phyloP scores from a whole-genome alignment of 2,329 filamentous ascomycete species.

The Alternaria burnsii region DNA sequence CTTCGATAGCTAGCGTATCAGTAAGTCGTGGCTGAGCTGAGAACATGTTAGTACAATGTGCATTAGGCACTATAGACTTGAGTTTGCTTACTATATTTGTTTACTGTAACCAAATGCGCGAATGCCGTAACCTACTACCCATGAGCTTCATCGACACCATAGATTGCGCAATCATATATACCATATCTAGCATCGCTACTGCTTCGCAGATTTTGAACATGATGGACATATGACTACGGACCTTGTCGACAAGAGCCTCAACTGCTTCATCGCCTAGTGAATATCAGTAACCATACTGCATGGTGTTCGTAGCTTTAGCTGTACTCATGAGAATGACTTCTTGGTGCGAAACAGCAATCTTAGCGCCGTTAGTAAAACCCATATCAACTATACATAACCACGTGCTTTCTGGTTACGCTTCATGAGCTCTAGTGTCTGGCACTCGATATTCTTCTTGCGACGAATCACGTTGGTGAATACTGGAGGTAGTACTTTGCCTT shows the following conservation, averaged over 20 bases:
- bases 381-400: neutral
- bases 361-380: conserved; percentile 39
- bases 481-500: conserved; percentile 67
- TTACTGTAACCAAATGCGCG: conserved; percentile 70
- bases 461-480: conserved; percentile 79
- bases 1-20: conserved; percentile 74
- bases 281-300: conserved; percentile 6
- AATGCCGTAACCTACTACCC: conserved; percentile 41
- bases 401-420: conserved; percentile 70
- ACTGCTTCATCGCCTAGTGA: conserved; percentile 70
- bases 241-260: conserved; percentile 72
- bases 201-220: conserved; percentile 88
- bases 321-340: conserved; percentile 81
- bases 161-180: conserved; percentile 46
- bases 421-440: conserved; percentile 83
- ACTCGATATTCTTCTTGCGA: conserved; percentile 81
- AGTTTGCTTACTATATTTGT: conserved; percentile 61
- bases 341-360: conserved; percentile 80
- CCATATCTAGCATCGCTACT: conserved; percentile 87
- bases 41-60: conserved; percentile 11
- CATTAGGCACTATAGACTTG: neutral
- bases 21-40: conserved; percentile 71
- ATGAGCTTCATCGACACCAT: conserved; percentile 10
- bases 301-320: neutral
- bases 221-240: conserved; percentile 74